These are phyloP conservation scores for Chlorella ohadii DNA, from an alignment of 139 green algal species.

Conservation along the genomic window DNA sequence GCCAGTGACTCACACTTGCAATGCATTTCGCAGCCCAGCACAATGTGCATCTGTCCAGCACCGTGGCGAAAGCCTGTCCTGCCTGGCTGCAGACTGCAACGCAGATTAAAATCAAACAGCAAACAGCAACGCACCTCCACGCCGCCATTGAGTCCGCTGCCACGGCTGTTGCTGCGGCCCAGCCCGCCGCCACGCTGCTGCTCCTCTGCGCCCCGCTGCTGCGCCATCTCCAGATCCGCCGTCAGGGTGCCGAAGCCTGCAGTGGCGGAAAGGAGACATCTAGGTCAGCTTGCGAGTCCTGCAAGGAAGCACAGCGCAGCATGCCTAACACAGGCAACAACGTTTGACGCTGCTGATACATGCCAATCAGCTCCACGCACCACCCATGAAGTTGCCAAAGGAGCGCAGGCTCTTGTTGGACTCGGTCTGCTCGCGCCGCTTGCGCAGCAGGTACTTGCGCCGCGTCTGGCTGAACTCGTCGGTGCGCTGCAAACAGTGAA, in stretches of 20 bases:
- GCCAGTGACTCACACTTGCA: too few species aligned
- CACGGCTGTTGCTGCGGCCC: slow-evolving; percentile 12
- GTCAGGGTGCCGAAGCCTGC: slow-evolving; percentile 5
- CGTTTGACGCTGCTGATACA: too few species aligned
- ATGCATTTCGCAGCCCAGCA: too few species aligned
- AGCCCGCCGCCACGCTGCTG: neutral
- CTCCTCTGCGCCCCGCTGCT: slow-evolving; percentile 13
- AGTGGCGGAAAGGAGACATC: too few species aligned
- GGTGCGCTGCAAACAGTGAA: slow-evolving; percentile 65
- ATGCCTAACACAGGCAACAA: too few species aligned
- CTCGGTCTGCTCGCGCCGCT: slow-evolving; percentile 77
- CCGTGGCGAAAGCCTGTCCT: too few species aligned
- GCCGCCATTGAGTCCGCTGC: slow-evolving; percentile 22
- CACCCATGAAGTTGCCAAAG: slow-evolving; percentile 35
- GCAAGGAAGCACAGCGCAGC: too few species aligned
- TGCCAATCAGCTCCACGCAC: slow-evolving; percentile 14
- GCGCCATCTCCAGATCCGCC: slow-evolving; percentile 6
- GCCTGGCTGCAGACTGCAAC: too few species aligned
- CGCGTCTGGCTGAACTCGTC: slow-evolving; percentile 87
- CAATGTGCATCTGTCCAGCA: too few species aligned
- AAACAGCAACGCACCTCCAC: slow-evolving; percentile 16
- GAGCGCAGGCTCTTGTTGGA: slow-evolving; percentile 38
- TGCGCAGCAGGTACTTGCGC: slow-evolving; percentile 91
- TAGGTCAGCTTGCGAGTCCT: too few species aligned
- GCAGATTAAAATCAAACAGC: too few species aligned